These are phyloP conservation scores for Sordariomycetes sp. DNA, from an alignment of 2,329 filamentous ascomycete genomes.

Conservation along the genomic window DNA sequence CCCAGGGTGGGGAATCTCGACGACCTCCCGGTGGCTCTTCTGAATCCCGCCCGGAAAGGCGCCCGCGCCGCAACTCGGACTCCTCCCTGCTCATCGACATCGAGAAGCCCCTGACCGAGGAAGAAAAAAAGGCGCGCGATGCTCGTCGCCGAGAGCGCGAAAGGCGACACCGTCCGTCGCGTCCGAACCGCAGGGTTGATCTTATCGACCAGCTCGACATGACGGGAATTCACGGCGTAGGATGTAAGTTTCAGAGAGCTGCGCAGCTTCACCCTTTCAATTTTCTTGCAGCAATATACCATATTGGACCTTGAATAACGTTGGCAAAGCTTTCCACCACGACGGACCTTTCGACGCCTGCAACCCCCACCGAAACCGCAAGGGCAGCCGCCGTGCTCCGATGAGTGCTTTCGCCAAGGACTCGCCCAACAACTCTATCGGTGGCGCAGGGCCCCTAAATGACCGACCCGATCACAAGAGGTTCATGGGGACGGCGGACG, in stretches of 20 bases:
- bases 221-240: constrained; percentile 87
- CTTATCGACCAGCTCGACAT: constrained; percentile 95
- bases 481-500: constrained; percentile 68
- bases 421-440: constrained; percentile 83
- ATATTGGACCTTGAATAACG: constrained; percentile 5
- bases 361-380: constrained; percentile 85
- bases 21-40: constrained; percentile 14
- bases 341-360: constrained; percentile 95
- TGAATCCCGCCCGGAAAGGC: constrained; percentile 27
- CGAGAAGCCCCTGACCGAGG: constrained; percentile 45
- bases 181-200: constrained; percentile 49
- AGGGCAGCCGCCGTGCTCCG: constrained; percentile 68
- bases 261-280: background rate
- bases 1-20: constrained; percentile 16
- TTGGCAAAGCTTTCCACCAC: constrained; percentile 72
- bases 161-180: constrained; percentile 32
- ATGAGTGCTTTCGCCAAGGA: constrained; percentile 95
- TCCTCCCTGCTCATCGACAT: constrained; percentile 52
- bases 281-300: background rate
- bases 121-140: constrained; percentile 38
- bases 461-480: constrained; percentile 68
- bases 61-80: constrained; percentile 64
- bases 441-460: constrained; percentile 76
- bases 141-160: constrained; percentile 36
- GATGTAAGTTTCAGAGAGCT: constrained; percentile 45